These are phyloP conservation scores for Saccharum spontaneum DNA, from an alignment of 176 grass and related monocot genomes.

Conservation along the genomic window DNA sequence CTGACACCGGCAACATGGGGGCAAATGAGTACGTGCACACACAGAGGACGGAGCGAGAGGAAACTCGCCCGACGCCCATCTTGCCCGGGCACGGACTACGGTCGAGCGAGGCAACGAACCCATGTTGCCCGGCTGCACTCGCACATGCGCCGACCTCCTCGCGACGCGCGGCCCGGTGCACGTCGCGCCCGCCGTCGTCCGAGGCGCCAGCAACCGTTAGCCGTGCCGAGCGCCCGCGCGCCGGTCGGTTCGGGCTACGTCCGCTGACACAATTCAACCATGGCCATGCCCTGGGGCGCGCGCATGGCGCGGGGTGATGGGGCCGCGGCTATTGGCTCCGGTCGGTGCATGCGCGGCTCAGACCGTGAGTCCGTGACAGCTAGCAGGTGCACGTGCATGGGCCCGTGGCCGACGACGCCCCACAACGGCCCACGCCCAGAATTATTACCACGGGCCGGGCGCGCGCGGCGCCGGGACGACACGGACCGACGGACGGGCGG, in stretches of 20 bases:
- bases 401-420: neutral
- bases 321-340: neutral
- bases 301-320: neutral
- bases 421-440: neutral
- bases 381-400: conserved; percentile 18
- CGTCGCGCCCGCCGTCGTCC: neutral
- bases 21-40: neutral
- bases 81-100: neutral
- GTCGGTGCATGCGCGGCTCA: conserved; percentile 27
- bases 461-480: neutral
- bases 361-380: conserved; percentile 1
- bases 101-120: neutral
- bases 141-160: neutral
- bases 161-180: neutral
- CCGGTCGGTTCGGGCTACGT: neutral
- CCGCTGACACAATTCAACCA: neutral
- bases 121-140: neutral
- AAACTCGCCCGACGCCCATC: neutral
- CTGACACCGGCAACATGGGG: conserved; percentile 7
- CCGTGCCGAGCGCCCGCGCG: neutral
- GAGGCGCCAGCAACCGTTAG: neutral
- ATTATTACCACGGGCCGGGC: neutral
- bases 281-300: neutral
- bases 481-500: neutral
- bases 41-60: neutral